Conservation (phyloP, 2,329 filamentous ascomycete genomes). For the Penicillium nordicum region DNA sequence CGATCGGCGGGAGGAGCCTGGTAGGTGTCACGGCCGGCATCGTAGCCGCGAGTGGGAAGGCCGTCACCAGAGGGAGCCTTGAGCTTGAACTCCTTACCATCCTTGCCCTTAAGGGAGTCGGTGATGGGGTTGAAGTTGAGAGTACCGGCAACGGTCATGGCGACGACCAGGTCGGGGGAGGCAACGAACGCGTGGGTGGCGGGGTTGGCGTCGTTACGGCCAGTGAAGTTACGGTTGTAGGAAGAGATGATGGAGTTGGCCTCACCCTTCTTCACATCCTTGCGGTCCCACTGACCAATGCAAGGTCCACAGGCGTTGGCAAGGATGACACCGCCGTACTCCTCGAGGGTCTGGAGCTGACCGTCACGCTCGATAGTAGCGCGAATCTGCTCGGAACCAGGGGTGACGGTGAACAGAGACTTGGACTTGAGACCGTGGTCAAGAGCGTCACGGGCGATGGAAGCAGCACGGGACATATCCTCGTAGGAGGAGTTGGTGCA, state of each 20-base stretch:
- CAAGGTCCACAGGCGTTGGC: conserved; percentile 93
- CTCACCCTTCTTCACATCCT: conserved; percentile 89
- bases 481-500: conserved; percentile 91
- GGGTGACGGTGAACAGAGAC: conserved; percentile 88
- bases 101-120: conserved; percentile 87
- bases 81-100: conserved; percentile 94
- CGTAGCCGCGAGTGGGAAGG: conserved; percentile 78
- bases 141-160: conserved; percentile 76
- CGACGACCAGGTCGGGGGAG: conserved; percentile 84
- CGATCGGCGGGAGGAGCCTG: conserved; percentile 88
- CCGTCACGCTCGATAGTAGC: conserved; percentile 89
- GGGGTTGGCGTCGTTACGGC: conserved; percentile 93
- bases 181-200: conserved; percentile 92
- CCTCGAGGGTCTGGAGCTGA: conserved; percentile 89
- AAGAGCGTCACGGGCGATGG: conserved; percentile 86
- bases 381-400: conserved; percentile 94
- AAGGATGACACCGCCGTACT: conserved; percentile 90
- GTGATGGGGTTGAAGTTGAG: conserved; percentile 94
- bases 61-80: conserved; percentile 73
- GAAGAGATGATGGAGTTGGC: conserved; percentile 97
- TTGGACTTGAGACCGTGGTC: conserved; percentile 92
- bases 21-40: conserved; percentile 89
- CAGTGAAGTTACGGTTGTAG: conserved; percentile 99
- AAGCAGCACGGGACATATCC: conserved; percentile 92
- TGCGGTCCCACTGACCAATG: conserved; percentile 93